Conservation (phyloP, 176 grass and related monocot genomes). For the Avena atlantica region DNA sequence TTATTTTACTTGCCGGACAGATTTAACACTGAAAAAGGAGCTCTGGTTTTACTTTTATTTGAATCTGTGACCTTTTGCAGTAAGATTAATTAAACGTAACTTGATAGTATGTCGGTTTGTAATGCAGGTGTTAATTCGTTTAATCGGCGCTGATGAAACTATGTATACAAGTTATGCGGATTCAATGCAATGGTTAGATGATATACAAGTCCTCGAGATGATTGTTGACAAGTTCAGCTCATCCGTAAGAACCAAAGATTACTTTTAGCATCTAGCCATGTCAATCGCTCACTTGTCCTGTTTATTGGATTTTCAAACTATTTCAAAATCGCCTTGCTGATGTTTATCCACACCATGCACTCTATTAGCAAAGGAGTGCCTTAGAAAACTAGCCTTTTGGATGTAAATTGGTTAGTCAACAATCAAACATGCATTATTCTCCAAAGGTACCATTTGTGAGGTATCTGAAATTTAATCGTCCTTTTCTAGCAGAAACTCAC, state of each 20-base stretch:
- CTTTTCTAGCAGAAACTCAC: background rate
- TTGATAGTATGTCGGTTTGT: constrained; percentile 40
- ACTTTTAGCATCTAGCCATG: constrained; percentile 42
- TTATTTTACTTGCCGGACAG: background rate
- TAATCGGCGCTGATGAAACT: constrained; percentile 91
- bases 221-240: constrained; percentile 94
- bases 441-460: background rate
- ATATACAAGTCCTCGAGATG: constrained; percentile 93
- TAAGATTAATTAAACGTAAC: background rate
- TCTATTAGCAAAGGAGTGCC: background rate
- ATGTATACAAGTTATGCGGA: constrained; percentile 80
- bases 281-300: background rate
- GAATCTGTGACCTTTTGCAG: background rate
- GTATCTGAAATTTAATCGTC: background rate
- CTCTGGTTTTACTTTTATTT: background rate
- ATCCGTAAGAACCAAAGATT: constrained; percentile 73
- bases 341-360: constrained; percentile 15
- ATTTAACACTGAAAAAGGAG: constrained; percentile 21
- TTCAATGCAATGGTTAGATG: constrained; percentile 94
- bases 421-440: background rate
- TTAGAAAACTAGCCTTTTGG: background rate
- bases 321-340: background rate
- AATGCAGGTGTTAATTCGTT: constrained; percentile 79
- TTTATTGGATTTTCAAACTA: constrained; percentile 32
- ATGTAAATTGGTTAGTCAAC: constrained; percentile 22